Percentiles rank a stretch among this genome's conserved stretches.
phyloP scores from a whole-genome alignment of 1,139 yeast genomes.

The Hanseniaspora uvarum region DNA sequence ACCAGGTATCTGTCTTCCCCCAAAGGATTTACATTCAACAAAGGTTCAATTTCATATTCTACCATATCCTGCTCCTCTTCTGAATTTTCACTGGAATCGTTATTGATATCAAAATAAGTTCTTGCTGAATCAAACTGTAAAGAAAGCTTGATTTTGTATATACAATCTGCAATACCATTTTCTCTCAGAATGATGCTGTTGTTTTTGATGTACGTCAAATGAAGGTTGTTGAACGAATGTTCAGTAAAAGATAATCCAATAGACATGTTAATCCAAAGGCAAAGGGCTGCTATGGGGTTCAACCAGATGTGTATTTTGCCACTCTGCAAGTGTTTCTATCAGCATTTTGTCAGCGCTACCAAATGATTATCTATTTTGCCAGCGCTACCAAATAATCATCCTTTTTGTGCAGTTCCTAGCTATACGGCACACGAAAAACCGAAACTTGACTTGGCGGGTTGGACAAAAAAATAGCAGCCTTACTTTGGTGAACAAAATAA shows the following conservation, averaged over 20 bases:
- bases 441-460: too few species aligned
- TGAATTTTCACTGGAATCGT: constrained; percentile 10
- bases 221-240: constrained; percentile 26
- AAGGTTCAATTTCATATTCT: constrained; percentile 28
- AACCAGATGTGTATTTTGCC: too few species aligned
- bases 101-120: constrained; percentile 18
- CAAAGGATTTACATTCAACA: constrained; percentile 28
- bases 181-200: constrained; percentile 25
- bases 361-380: too few species aligned
- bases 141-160: constrained; percentile 32
- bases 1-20: constrained; percentile 34
- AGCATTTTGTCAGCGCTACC: too few species aligned
- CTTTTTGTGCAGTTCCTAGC: too few species aligned
- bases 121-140: constrained; percentile 18
- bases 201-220: constrained; percentile 29
- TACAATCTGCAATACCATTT: constrained; percentile 34
- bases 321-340: too few species aligned
- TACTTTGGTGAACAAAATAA: too few species aligned
- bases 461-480: too few species aligned
- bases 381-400: too few species aligned
- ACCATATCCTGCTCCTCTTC: constrained; percentile 22
- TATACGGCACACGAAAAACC: too few species aligned
- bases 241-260: constrained; percentile 14
- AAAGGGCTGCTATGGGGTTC: not conserved
- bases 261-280: not conserved